Base-by-base conservation (phyloP, 1,284 basidiomycete species). In the Austroboletus rostrupii region DNA sequence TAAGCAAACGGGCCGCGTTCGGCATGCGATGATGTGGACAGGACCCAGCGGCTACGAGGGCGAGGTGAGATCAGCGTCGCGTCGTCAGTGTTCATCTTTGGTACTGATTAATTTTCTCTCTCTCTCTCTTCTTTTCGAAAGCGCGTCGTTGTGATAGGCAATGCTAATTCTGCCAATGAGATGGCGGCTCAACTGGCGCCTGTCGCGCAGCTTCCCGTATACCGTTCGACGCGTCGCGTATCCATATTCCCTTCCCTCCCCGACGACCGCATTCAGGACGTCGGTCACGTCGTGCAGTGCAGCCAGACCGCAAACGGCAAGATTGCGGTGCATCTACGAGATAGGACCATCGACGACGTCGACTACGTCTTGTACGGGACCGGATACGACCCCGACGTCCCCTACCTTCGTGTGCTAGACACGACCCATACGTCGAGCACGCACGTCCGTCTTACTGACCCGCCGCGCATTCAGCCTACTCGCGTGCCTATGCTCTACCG, bases 131-230 rank as follows among this genome's bases (percentile, higher is more conserved):
- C n/a, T 20, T 12, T 11, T 29, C 14, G 16, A 21, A 38, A 79
- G 77, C 69, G 70, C 19, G 65, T 70, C 28, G 61, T 76, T 0
- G 67, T 79, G 13, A 61, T 79, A 4, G 77, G 72, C 11, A 78
- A 76, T 21, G 76, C 72, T 13, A 75, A 77, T 45, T 77, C 75
- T 0, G 66, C 70, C 21, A 78, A 77, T 54, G 76, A 79, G 41
- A 74, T 78, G 32, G 72, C 73, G 2, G 67, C 72, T 1, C 73
- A 76, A 39, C 65, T 77, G 0, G 67, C 66, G 0, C 49, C 65
- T 0, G 59, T 75, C 12, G 69, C 67, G 1, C 49, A 59, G 36
- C 51, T 59, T 3, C 75, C 76, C 5, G 66, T 77, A 0, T 73
- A 73, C 52, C 72, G 77, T 38, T 74, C 71, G 19, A 68, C 72